phyloP scores from a whole-genome alignment of 2,329 filamentous ascomycete genomes.

The Microcyclospora tardicrescens region DNA sequence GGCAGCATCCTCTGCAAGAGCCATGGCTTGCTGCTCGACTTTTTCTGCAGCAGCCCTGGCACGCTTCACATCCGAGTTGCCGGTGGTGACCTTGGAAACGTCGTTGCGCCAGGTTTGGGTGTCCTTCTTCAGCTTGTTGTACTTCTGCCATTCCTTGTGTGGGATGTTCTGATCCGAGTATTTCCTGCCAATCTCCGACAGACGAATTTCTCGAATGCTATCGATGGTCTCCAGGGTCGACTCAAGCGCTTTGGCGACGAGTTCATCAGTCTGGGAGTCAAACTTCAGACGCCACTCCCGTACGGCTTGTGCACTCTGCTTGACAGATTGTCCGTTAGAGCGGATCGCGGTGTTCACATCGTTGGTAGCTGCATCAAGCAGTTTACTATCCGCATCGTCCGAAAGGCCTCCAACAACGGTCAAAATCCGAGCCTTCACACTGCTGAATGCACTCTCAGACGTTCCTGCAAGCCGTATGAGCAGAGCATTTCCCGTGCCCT shows the following conservation, averaged over 20 bases:
- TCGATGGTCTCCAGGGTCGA: conserved; percentile 74
- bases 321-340: conserved; percentile 57
- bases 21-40: conserved; percentile 69
- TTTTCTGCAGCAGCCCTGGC: conserved; percentile 56
- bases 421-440: conserved; percentile 55
- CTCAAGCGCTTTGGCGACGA: conserved; percentile 60
- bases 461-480: conserved; percentile 56
- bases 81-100: conserved; percentile 59
- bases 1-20: conserved; percentile 62
- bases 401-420: conserved; percentile 42
- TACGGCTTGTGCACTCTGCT: conserved; percentile 62
- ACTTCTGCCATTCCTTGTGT: conserved; percentile 95
- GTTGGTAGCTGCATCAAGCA: conserved; percentile 40
- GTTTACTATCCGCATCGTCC: conserved; percentile 41
- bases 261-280: conserved; percentile 53
- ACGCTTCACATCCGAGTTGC: conserved; percentile 49
- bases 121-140: conserved; percentile 71
- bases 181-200: conserved; percentile 81
- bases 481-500: conserved; percentile 52
- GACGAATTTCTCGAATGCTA: conserved; percentile 65
- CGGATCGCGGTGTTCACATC: conserved; percentile 47
- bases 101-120: conserved; percentile 77
- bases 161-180: conserved; percentile 96
- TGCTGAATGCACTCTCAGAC: conserved; percentile 48
- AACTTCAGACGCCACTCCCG: conserved; percentile 64